Base-by-base conservation (phyloP, 2,329 filamentous ascomycete species). In the Clonostachys rosea region DNA sequence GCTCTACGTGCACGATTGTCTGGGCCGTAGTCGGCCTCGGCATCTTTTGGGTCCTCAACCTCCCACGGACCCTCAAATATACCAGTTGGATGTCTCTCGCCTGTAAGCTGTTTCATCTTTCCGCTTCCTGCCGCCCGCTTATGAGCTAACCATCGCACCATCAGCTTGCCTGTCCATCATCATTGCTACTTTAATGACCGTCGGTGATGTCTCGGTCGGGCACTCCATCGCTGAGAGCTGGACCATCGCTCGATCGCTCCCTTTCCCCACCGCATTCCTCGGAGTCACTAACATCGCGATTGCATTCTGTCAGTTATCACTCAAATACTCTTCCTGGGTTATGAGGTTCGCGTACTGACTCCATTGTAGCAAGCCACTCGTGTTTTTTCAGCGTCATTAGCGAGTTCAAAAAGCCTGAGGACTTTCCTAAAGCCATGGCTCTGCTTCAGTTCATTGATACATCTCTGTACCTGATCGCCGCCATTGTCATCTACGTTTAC, bases 261-360 rank as follows among this genome's bases (percentile, higher is more conserved):
- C 66, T 11, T 71, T 84, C 48, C 70, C 69, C 6, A 63, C 71
- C n/a, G 80, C 71, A 3, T 83, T 84, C 59, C 62, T 77, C 2
- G 73, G 76, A 1, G 74, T 83, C 3, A 76, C 73, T 48, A 86
- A 87, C 63, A 86, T 88, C 45, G 73, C 86, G 49, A 76, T 87
- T 40, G 80, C 84, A 6, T 88, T 83, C 62, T 70, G 80, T 61
- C 41, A 54, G 58, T 43, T 13, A 30, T 30, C 9, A 3, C 9
- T 1, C 3, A 30, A 30, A 4, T 30, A 10, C 24, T 9, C 24
- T 10, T 30, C 4, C 24, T 30, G 9, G 8, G 9, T 5, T 9
- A 39, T 18, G 12, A 18, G n/a, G 17, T 8, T 18, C 18, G 7
- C 2, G 12, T 33, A 24, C 45, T 52, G 46, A 52, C 47, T 4